A percentile compares a stretch with the other conserved stretches of the same genome.
phyloP scores from a whole-genome alignment of 345 rosid genomes.

The Eucalyptus viminalis region DNA sequence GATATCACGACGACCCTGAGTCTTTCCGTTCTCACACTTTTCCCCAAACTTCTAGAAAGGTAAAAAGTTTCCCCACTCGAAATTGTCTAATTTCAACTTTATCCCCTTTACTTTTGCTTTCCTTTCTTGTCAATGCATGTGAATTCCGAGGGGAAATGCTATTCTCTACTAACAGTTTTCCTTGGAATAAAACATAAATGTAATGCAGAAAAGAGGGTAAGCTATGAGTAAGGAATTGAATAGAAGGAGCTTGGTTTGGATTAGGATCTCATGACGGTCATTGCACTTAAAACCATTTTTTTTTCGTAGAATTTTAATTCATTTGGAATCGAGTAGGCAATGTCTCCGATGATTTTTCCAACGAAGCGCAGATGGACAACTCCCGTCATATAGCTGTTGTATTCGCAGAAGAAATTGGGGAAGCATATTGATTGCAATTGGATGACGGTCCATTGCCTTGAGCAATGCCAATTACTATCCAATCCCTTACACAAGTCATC shows the following conservation, averaged over 20 bases:
- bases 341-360: background rate
- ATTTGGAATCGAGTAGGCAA: background rate
- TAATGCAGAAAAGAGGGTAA: background rate
- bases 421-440: background rate
- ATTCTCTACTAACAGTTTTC: background rate
- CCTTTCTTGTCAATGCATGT: background rate
- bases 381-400: background rate
- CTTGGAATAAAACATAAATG: background rate
- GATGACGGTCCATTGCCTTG: background rate
- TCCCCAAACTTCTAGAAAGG: background rate
- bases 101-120: background rate
- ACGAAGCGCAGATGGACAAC: background rate
- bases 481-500: background rate
- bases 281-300: background rate
- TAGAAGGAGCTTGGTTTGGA: background rate
- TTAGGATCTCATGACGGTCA: background rate
- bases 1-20: background rate
- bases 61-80: background rate
- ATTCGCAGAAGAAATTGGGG: background rate
- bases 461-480: background rate
- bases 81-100: background rate
- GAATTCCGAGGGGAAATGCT: background rate
- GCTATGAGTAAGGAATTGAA: background rate
- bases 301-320: background rate
- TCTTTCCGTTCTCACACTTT: background rate